Conservation (phyloP, 257 asterid genomes). For the Lycium barbarum region DNA sequence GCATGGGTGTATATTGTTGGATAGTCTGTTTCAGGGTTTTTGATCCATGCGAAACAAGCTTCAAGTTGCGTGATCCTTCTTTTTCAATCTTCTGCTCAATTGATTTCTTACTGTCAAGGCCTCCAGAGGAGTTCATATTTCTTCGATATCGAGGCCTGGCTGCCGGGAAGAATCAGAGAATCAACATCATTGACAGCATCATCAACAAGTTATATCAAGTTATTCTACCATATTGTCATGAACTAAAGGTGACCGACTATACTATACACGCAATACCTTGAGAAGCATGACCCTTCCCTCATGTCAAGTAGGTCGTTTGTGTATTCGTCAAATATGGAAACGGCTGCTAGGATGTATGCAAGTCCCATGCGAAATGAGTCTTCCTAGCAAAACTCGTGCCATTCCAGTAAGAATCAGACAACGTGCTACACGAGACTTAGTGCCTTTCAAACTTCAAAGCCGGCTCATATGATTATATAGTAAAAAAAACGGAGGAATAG, state of each 20-base stretch:
- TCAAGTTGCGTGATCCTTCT: constrained; percentile 58
- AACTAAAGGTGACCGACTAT: background rate
- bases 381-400: constrained; percentile 55
- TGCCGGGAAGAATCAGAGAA: constrained; percentile 53
- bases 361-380: constrained; percentile 79
- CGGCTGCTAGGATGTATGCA: constrained; percentile 68
- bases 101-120: constrained; percentile 48
- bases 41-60: constrained; percentile 74
- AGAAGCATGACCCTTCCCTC: constrained; percentile 89
- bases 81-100: constrained; percentile 50
- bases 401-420: background rate
- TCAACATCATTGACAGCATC: constrained; percentile 40
- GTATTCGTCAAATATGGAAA: constrained; percentile 83
- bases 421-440: background rate
- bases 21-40: constrained; percentile 68
- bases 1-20: constrained; percentile 75
- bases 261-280: constrained; percentile 58
- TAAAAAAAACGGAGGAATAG: background rate
- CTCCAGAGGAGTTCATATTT: constrained; percentile 43
- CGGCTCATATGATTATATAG: background rate
- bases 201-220: background rate
- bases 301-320: constrained; percentile 77
- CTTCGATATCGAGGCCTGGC: constrained; percentile 89
- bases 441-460: background rate
- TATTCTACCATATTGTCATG: background rate